These are phyloP conservation scores for Lophium mytilinum DNA, from an alignment of 495 filamentous ascomycete species.

Conservation along the genomic window DNA sequence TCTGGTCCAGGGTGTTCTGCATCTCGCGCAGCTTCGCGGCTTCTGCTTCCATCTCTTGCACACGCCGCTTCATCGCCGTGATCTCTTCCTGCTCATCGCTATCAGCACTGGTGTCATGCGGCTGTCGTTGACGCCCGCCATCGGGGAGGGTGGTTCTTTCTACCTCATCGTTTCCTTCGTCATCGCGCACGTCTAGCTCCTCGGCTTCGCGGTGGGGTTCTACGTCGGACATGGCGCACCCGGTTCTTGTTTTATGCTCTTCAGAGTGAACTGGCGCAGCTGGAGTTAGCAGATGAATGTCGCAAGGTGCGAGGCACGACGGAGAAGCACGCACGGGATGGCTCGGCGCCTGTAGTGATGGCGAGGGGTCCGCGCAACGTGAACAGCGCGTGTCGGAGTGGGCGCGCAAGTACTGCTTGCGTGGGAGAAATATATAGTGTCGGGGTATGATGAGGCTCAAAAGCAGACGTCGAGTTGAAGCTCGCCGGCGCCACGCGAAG, in stretches of 20 bases:
- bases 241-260: too few species aligned
- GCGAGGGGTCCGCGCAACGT: too few species aligned
- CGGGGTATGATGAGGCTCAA: too few species aligned
- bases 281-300: neutral
- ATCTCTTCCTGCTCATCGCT: slow-evolving; percentile 70
- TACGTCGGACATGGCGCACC: slow-evolving; percentile 15
- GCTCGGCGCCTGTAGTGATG: too few species aligned
- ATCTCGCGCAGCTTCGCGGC: slow-evolving; percentile 94
- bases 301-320: too few species aligned
- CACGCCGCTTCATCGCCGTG: slow-evolving; percentile 91
- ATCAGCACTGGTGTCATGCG: neutral
- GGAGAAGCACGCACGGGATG: too few species aligned
- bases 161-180: slow-evolving; percentile 30
- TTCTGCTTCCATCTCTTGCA: slow-evolving; percentile 98
- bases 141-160: too few species aligned
- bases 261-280: neutral
- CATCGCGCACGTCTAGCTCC: slow-evolving; percentile 25
- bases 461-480: neutral
- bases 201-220: slow-evolving; percentile 11
- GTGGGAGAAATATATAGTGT: too few species aligned
- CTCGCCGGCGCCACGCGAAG: neutral
- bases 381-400: too few species aligned
- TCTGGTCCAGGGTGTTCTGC: slow-evolving; percentile 83
- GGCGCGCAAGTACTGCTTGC: too few species aligned
- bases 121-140: neutral